Conservation (phyloP, 2,329 filamentous ascomycete genomes). For the Trichoderma sp. region DNA sequence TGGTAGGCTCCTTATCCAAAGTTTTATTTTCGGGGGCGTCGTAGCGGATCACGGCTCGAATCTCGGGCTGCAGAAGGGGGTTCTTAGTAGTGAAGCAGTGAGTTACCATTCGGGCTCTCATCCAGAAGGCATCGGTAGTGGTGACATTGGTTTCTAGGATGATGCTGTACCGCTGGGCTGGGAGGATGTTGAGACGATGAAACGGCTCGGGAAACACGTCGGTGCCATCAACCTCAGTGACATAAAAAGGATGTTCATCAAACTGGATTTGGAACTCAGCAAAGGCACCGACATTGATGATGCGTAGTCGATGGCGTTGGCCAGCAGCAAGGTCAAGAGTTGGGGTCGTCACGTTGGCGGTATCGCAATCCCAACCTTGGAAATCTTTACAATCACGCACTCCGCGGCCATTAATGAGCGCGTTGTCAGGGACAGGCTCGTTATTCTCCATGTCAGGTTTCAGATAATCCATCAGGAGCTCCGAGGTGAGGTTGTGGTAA, state of each 20-base stretch:
- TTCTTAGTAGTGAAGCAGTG: constrained; percentile 39
- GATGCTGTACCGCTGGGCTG: constrained; percentile 69
- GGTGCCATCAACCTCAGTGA: constrained; percentile 70
- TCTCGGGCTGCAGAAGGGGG: constrained; percentile 30
- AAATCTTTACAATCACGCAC: constrained; percentile 36
- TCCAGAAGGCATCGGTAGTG: constrained; percentile 55
- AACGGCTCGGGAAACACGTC: constrained; percentile 58
- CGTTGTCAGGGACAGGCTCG: constrained; percentile 64
- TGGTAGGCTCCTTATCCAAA: constrained; percentile 29
- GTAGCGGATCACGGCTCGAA: constrained; percentile 34
- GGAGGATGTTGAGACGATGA: constrained; percentile 61
- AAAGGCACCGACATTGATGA: constrained; percentile 69
- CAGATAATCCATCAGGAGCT: constrained; percentile 54
- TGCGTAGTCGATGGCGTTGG: constrained; percentile 60
- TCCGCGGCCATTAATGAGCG: constrained; percentile 57
- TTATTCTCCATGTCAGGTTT: constrained; percentile 52
- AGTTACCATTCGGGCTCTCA: constrained; percentile 52
- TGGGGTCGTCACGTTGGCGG: constrained; percentile 36
- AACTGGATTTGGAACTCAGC: constrained; percentile 69
- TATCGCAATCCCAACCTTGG: constrained; percentile 44
- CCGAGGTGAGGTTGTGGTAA: constrained; percentile 59
- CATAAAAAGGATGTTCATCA: constrained; percentile 60
- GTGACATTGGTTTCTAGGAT: constrained; percentile 59
- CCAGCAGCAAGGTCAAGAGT: constrained; percentile 48
- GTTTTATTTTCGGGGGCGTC: neutral